phyloP scores from a whole-genome alignment of 768 basidiomycete species.

The Paxillus involutus region DNA sequence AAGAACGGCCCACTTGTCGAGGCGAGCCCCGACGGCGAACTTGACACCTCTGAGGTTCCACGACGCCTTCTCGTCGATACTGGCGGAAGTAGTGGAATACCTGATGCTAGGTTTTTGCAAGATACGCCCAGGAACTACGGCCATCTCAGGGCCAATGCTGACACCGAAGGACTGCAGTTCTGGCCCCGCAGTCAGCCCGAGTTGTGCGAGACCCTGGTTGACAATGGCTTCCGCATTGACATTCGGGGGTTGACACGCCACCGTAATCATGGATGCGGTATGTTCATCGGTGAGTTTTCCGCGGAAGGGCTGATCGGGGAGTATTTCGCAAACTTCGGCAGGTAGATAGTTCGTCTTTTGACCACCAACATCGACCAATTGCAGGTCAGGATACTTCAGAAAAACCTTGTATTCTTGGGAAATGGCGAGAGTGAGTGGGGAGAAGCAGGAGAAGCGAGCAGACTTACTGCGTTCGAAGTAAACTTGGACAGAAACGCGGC shows the following conservation, averaged over 20 bases:
- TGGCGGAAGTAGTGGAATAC: slow-evolving; percentile 33
- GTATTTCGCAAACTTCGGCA: slow-evolving; percentile 49
- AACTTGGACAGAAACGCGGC: slow-evolving; percentile 44
- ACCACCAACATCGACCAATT: slow-evolving; percentile 49
- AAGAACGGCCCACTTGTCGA: slow-evolving; percentile 69
- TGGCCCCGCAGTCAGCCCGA: slow-evolving; percentile 41
- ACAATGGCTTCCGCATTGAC: slow-evolving; percentile 48
- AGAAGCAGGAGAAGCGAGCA: background rate
- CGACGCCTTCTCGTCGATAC: slow-evolving; percentile 46
- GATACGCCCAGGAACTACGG: slow-evolving; percentile 55
- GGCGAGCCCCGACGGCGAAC: slow-evolving; percentile 55
- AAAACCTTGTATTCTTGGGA: slow-evolving; percentile 41
- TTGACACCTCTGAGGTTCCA: slow-evolving; percentile 58
- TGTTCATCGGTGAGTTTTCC: slow-evolving; percentile 60
- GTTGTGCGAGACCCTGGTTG: slow-evolving; percentile 39
- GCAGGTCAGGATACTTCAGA: slow-evolving; percentile 40
- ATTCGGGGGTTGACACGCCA: slow-evolving; percentile 49
- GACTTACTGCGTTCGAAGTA: slow-evolving; percentile 49
- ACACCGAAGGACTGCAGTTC: slow-evolving; percentile 45
- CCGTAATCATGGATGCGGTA: slow-evolving; percentile 49
- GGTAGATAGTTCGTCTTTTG: slow-evolving; percentile 42
- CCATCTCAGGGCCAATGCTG: slow-evolving; percentile 47
- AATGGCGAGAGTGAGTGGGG: background rate
- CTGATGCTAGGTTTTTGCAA: slow-evolving; percentile 42
- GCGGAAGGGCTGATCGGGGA: slow-evolving; percentile 38